Evolutionary conservation across 139 green algal genomes (phyloP).

Genomic region (Klebsormidium nitens): DNA sequence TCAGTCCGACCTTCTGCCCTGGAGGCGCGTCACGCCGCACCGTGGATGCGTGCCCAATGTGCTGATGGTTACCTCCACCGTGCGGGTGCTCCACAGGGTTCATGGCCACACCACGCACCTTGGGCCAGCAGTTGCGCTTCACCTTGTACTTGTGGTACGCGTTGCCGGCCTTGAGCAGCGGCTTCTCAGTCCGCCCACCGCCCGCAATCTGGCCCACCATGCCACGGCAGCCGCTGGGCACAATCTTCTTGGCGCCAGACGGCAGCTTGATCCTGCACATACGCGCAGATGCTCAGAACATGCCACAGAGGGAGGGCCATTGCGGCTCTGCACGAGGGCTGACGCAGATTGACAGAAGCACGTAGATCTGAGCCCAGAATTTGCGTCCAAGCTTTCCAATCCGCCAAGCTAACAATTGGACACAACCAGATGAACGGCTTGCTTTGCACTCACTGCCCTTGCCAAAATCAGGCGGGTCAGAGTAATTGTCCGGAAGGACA

Average conservation of each 20-base stretch:
- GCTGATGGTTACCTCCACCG: constrained; percentile 99
- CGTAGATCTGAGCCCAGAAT: no score
- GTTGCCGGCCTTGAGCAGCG: constrained; percentile 96
- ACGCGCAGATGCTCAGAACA: no score
- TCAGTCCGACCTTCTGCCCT: constrained; percentile 80
- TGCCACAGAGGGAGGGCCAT: no score
- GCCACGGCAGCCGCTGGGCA: constrained; percentile 82
- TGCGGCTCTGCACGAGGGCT: no score
- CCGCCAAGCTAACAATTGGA: no score
- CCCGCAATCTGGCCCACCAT: constrained; percentile 95
- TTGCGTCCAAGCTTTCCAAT: no score
- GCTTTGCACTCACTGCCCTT: no score
- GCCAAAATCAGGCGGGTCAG: no score
- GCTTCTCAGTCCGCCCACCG: constrained; percentile 98
- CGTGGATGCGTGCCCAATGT: constrained; percentile 98
- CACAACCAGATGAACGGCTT: no score
- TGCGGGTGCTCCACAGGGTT: constrained; percentile 99
- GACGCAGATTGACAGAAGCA: no score
- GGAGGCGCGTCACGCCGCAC: constrained; percentile 77
- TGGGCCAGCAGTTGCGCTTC: constrained; percentile 89
- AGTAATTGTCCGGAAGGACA: no score
- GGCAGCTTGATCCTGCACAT: constrained; percentile 88
- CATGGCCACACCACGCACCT: constrained; percentile 96
- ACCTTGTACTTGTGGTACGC: constrained; percentile 96
- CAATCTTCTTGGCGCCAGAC: constrained; percentile 95